These are phyloP conservation scores for Talaromyces sp. DNA, from an alignment of 2,329 filamentous ascomycete genomes.

Conservation along the genomic window DNA sequence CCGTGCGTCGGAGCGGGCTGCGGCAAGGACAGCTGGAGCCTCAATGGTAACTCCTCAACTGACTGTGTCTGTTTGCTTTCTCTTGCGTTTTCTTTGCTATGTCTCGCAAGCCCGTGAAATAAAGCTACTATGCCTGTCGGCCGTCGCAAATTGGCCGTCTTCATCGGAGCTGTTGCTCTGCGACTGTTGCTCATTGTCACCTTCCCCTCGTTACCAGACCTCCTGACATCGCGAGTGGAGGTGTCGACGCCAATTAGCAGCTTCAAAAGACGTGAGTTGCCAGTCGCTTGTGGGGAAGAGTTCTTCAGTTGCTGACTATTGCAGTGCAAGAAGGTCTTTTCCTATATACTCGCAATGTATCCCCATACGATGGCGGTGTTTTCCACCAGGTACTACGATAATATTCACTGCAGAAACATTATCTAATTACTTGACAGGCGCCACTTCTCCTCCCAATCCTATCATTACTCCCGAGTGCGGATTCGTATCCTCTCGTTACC, in stretches of 20 bases:
- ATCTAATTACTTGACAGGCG: conserved; percentile 49
- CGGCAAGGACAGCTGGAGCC: conserved; percentile 15
- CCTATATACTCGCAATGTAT: conserved; percentile 92
- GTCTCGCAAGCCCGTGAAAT: neutral
- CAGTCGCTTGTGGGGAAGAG: neutral
- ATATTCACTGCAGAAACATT: neutral
- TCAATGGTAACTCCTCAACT: neutral
- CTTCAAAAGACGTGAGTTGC: conserved; percentile 82
- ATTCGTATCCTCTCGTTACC: conserved; percentile 65
- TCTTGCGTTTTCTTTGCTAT: neutral
- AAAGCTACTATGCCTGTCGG: conserved; percentile 47
- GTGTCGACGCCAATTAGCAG: conserved; percentile 95
- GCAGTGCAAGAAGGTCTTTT: conserved; percentile 94
- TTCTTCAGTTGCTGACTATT: conserved; percentile 1
- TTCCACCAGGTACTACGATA: conserved; percentile 55
- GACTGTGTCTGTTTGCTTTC: neutral
- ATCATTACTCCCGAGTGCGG: conserved; percentile 72
- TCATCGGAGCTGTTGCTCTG: conserved; percentile 69
- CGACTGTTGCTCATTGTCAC: conserved; percentile 73
- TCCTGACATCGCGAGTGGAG: conserved; percentile 87
- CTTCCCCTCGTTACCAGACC: conserved; percentile 78
- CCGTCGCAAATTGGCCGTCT: conserved; percentile 62
- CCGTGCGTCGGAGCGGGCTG: conserved; percentile 24
- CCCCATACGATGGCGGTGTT: conserved; percentile 91
- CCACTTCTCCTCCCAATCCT: conserved; percentile 89